Conservation (phyloP, 345 rosid species). For the Abelmoschus esculentus region DNA sequence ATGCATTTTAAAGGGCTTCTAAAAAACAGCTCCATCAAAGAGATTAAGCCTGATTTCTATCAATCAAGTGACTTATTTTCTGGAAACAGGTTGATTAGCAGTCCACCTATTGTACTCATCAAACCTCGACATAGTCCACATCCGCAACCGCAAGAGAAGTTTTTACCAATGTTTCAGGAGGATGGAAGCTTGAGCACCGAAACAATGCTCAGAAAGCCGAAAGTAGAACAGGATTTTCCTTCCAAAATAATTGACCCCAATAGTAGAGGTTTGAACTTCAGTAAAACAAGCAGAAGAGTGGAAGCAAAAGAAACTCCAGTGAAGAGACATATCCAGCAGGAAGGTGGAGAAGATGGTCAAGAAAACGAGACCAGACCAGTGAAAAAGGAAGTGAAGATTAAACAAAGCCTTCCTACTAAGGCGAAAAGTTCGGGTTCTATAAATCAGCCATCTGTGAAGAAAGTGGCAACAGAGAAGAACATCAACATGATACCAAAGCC, state of each 20-base stretch:
- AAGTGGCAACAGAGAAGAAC: conserved; percentile 21
- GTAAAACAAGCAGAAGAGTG: conserved; percentile 12
- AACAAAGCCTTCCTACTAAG: conserved; percentile 26
- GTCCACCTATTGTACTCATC: conserved; percentile 19
- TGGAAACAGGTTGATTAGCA: conserved; percentile 5
- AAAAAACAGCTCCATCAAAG: conserved; percentile 24
- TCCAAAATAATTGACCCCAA: conserved; percentile 23
- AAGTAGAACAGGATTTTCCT: conserved; percentile 24
- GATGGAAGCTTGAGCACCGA: conserved; percentile 15
- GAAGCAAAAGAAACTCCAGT: conserved; percentile 20
- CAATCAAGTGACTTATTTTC: conserved; percentile 12
- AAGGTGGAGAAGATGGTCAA: conserved; percentile 19
- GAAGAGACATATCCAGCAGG: conserved; percentile 29
- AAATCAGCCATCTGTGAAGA: conserved; percentile 21
- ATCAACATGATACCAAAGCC: conserved; percentile 25
- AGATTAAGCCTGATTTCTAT: conserved; percentile 8
- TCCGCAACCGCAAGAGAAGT: conserved; percentile 21
- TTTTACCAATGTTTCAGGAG: conserved; percentile 13
- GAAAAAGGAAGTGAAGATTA: conserved; percentile 30
- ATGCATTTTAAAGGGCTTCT: conserved; percentile 38
- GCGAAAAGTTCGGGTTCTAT: conserved; percentile 19
- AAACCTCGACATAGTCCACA: conserved; percentile 30
- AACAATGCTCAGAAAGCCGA: conserved; percentile 11
- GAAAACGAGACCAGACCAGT: conserved; percentile 20
- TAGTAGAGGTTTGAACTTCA: conserved; percentile 17